These are phyloP conservation scores for Xylaria flabelliformis DNA, from an alignment of 495 filamentous ascomycete genomes.

Conservation along the genomic window DNA sequence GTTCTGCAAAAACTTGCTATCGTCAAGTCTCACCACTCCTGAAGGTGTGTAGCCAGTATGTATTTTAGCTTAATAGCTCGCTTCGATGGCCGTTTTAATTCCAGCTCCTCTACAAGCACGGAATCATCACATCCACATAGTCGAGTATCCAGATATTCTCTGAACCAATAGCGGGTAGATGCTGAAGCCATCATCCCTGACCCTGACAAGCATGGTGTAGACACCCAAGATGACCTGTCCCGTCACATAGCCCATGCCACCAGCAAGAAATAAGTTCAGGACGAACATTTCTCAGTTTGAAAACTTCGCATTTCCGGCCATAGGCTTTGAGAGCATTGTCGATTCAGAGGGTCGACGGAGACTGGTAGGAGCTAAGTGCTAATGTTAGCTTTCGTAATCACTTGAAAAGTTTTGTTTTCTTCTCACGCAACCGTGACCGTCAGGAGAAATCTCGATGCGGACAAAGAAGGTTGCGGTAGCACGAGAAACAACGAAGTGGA, in stretches of 20 bases:
- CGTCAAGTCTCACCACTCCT: background rate
- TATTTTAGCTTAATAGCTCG: background rate
- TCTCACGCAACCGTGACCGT: background rate
- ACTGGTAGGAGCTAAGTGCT: background rate
- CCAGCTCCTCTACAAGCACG: background rate
- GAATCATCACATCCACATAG: background rate
- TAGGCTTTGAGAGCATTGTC: background rate
- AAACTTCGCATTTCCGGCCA: background rate
- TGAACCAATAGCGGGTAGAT: background rate
- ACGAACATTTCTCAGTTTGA: background rate
- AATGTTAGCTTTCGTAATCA: background rate
- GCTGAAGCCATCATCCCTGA: conserved; percentile 1
- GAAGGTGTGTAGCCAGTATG: background rate
- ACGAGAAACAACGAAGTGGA: background rate
- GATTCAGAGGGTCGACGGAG: background rate
- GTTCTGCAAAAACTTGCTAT: background rate
- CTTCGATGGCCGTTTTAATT: background rate
- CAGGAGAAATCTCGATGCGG: background rate
- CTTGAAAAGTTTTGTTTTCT: background rate
- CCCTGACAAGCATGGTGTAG: background rate
- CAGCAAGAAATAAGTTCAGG: background rate
- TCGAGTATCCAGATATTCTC: background rate
- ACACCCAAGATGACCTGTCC: background rate
- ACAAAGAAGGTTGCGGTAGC: background rate
- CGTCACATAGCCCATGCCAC: background rate